Percentiles rank a stretch among this genome's conserved stretches.
Evolutionary conservation across 306 rosid species (phyloP).

Genomic region (Sicyos baderoa): DNA sequence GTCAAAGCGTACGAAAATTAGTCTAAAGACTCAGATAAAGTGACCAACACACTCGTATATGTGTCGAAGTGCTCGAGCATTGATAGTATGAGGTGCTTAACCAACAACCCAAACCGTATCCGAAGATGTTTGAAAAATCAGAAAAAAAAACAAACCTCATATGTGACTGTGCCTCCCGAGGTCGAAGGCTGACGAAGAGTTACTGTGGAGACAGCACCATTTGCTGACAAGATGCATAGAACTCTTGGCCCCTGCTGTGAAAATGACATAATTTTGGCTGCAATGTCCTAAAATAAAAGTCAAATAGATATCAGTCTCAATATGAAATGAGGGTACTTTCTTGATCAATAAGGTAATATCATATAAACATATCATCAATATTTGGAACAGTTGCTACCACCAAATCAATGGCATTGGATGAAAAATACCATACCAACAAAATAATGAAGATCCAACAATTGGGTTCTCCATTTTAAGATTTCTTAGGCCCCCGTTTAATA

Average conservation of each 20-base stretch:
- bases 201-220: slow-evolving; percentile 83
- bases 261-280: slow-evolving; percentile 73
- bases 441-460: neutral
- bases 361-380: neutral
- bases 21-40: neutral
- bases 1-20: neutral
- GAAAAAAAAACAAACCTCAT: slow-evolving; percentile 47
- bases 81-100: neutral
- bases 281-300: slow-evolving; percentile 57
- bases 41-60: neutral
- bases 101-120: neutral
- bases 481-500: too few relatives aligned
- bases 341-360: neutral
- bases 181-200: slow-evolving; percentile 85
- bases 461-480: neutral
- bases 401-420: neutral
- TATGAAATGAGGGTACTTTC: neutral
- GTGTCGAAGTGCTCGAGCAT: neutral
- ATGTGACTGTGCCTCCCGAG: slow-evolving; percentile 87
- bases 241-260: slow-evolving; percentile 90
- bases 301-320: neutral
- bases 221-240: slow-evolving; percentile 76
- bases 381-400: neutral
- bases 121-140: neutral
- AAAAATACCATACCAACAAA: neutral